These are phyloP conservation scores for Achlya hypogyna DNA, from an alignment of 352 stramenopile species.

Conservation along the genomic window DNA sequence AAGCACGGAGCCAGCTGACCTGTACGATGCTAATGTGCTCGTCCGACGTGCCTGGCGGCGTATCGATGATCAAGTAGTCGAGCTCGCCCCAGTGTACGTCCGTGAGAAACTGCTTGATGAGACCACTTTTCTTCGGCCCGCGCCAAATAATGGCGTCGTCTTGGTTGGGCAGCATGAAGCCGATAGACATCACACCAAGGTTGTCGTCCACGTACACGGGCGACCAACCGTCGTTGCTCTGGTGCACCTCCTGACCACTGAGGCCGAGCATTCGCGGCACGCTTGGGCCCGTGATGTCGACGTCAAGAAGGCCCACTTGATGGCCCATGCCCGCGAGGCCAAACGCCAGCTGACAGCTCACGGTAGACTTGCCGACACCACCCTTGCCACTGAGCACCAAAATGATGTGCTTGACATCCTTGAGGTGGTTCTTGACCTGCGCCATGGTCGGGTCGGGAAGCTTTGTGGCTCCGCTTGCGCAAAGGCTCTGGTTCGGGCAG, in stretches of 20 bases:
- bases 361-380: conserved; percentile 98
- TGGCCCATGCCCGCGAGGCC: conserved; percentile 90
- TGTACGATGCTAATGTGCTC: conserved; percentile 99
- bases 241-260: conserved; percentile 91
- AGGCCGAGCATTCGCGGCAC: conserved; percentile 96
- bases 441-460: conserved; percentile 52
- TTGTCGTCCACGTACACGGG: conserved; percentile 98
- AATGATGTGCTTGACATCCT: conserved; percentile 92
- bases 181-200: conserved; percentile 98
- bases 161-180: conserved; percentile 96
- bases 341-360: conserved; percentile 98
- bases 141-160: conserved; percentile 99
- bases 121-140: conserved; percentile 98
- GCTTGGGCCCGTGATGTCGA: conserved; percentile 99
- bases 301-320: conserved; percentile 96
- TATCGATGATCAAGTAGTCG: conserved; percentile 98
- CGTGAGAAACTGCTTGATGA: conserved; percentile 99
- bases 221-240: conserved; percentile 97
- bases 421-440: conserved; percentile 82
- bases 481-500: conserved; percentile 96
- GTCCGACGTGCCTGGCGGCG: conserved; percentile 97
- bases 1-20: conserved; percentile 22
- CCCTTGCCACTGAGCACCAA: conserved; percentile 99
- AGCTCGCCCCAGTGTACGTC: conserved; percentile 99
- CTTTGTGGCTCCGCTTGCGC: conserved; percentile 86